Conservation (phyloP, 1,284 basidiomycete species). For the Malassezia pachydermatis region DNA sequence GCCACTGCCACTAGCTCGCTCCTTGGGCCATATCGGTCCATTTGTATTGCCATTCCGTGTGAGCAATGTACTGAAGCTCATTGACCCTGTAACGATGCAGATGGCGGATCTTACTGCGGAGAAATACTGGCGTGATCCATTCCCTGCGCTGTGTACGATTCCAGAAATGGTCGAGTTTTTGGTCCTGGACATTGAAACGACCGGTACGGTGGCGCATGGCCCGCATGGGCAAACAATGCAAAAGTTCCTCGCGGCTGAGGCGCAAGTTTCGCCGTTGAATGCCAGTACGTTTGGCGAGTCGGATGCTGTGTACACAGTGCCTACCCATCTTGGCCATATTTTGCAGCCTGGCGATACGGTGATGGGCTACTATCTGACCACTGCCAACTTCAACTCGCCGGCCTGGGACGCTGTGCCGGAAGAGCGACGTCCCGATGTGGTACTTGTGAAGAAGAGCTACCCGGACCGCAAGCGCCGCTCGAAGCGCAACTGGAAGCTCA, state of each 20-base stretch:
- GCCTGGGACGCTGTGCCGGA: conserved; percentile 62
- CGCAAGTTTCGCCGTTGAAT: conserved; percentile 77
- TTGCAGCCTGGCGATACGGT: conserved; percentile 90
- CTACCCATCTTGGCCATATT: conserved; percentile 88
- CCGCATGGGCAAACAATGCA: conserved; percentile 25
- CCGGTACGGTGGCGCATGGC: conserved; percentile 35
- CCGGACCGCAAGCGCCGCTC: conserved; percentile 87
- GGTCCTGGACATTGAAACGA: conserved; percentile 78
- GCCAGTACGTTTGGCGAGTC: conserved; percentile 55
- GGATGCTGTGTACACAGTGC: conserved; percentile 83
- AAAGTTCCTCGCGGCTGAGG: conserved; percentile 58
- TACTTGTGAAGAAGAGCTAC: conserved; percentile 90
- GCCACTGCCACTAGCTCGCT: conserved; percentile 67
- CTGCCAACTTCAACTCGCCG: conserved; percentile 85
- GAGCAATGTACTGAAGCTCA: conserved; percentile 77
- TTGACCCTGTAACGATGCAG: conserved; percentile 80
- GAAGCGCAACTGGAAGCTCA: conserved; percentile 74
- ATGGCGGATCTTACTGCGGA: conserved; percentile 66
- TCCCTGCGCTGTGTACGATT: conserved; percentile 69
- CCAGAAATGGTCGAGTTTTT: conserved; percentile 88
- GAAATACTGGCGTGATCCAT: conserved; percentile 84
- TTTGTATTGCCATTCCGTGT: conserved; percentile 79
- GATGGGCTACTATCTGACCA: conserved; percentile 77
- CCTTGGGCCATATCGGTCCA: conserved; percentile 75
- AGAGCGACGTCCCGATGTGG: conserved; percentile 73